Evolutionary conservation across 2,329 filamentous ascomycete species (phyloP).

Genomic region (Phoma sp.): DNA sequence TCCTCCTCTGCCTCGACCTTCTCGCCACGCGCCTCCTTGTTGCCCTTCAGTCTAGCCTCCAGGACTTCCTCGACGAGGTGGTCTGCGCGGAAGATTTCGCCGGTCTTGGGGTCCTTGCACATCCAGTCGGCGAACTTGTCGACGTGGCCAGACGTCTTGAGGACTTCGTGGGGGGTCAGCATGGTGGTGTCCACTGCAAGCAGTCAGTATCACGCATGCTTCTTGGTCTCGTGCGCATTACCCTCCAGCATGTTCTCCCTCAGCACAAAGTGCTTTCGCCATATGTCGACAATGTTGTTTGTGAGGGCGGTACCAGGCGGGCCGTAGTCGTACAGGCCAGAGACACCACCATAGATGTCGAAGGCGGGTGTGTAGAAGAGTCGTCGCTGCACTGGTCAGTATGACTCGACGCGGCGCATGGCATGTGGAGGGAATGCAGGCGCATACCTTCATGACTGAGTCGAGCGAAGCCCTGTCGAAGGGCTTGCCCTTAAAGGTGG

Average conservation of each 20-base stretch:
- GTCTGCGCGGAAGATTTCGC: conserved; percentile 94
- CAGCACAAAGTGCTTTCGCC: conserved; percentile 92
- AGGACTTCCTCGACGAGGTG: conserved; percentile 96
- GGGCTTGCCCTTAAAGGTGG: conserved; percentile 78
- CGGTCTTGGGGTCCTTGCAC: conserved; percentile 98
- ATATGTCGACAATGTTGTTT: conserved; percentile 85
- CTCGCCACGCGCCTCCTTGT: conserved; percentile 90
- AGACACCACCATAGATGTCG: conserved; percentile 90
- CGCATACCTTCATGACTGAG: conserved; percentile 80
- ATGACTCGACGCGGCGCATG: conserved; percentile 26
- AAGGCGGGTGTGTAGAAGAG: conserved; percentile 92
- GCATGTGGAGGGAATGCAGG: conserved; percentile 46
- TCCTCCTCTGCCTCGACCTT: conserved; percentile 79
- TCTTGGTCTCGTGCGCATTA: conserved; percentile 18
- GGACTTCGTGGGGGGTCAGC: conserved; percentile 88
- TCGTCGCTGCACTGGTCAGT: conserved; percentile 44
- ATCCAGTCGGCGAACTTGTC: conserved; percentile 99
- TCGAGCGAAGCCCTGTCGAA: conserved; percentile 85
- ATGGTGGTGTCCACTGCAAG: conserved; percentile 81
- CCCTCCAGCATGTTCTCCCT: conserved; percentile 91
- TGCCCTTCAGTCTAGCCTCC: conserved; percentile 83
- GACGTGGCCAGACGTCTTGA: conserved; percentile 93
- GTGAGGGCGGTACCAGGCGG: conserved; percentile 87
- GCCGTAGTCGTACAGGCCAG: conserved; percentile 91
- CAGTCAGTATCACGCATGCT: conserved; percentile 24